Evolutionary conservation across 2,329 filamentous ascomycete genomes (phyloP), one percentile per base, ranked within the genome.

Genomic region (Botrytis medusae): DNA sequence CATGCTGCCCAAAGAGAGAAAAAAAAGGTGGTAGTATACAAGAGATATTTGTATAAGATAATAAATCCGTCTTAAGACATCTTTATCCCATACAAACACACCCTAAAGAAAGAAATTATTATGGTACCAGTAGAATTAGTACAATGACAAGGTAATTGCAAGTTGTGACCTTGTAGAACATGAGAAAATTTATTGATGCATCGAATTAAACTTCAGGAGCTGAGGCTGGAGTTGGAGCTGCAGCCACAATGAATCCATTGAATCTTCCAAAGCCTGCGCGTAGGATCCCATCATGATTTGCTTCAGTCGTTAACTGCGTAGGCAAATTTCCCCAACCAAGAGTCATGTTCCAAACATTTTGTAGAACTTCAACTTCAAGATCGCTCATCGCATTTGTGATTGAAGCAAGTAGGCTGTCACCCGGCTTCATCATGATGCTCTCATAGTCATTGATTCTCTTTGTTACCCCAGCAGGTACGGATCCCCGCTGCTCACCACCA

Each of bases 351-450:
- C 76, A 81, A 1, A 76, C 78, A 73, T 79, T 78, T 57, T 77
- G 73, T 0, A 81, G 74, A 37, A 77, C 76, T 7, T 69, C 60
- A 22, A 40, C 64, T 69, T 81, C 79, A 48, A 67, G 42, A 46
- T 70, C 44, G 20, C 71, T 60, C 5, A 81, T 79, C 48, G 77
- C 74, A 57, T 80, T 80, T 64, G 78, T 63, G 20, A 81, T 76
- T 2, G 71, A 72, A 5, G 73, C 80, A 10, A 81, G 71, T 20
- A 54, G 62, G 40, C 68, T 64, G 57, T 81, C 79, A 9, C 74
- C 22, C 10, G 79, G 68, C 63, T 80, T 80, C 79, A 80, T 79
- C 80, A 81, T 81, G 29, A 76, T 62, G 4, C 29, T 18, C 59
- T 79, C 79, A 4, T 79, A 71, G 14, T 79, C 79, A 20, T 62